Percentiles rank a stretch among this genome's conserved stretches.
Conservation (phyloP, 73 alveolate species). For the Durusdinium trenchii region DNA sequence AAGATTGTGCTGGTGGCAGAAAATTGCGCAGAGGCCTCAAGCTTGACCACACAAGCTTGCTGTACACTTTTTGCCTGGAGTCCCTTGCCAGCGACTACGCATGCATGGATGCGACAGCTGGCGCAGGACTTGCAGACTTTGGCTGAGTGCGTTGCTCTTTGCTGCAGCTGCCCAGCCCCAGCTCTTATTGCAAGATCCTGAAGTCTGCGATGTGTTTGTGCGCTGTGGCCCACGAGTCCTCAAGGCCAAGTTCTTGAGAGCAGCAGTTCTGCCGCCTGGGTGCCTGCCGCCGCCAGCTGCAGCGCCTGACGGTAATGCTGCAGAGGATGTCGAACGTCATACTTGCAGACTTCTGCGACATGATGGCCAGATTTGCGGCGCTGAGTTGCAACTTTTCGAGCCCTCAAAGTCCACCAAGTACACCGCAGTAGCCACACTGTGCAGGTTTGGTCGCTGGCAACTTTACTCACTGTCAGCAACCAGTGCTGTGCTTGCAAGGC, state of each 20-base stretch:
- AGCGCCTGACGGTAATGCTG: neutral
- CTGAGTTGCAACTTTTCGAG: neutral
- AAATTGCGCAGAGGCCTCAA: neutral
- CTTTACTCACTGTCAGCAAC: neutral
- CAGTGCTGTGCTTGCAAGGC: too few species aligned
- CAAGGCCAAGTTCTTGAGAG: neutral
- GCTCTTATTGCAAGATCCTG: neutral
- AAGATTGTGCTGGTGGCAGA: slow-evolving; percentile 22
- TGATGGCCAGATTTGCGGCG: slow-evolving; percentile 27
- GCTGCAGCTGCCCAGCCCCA: slow-evolving; percentile 3
- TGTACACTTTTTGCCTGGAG: neutral
- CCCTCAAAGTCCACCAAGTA: neutral
- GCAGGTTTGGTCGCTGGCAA: neutral
- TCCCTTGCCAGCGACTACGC: neutral
- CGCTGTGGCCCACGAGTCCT: neutral
- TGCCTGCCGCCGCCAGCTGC: neutral
- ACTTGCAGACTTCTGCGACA: neutral
- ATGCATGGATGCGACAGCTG: slow-evolving; percentile 66
- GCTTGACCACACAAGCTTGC: neutral
- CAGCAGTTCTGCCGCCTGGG: neutral
- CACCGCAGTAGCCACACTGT: neutral
- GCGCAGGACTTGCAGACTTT: neutral
- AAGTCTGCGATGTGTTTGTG: neutral
- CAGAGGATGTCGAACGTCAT: neutral
- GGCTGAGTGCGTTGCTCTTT: neutral